These are phyloP conservation scores for Xylaria sp. DNA, from an alignment of 2,329 filamentous ascomycete species.

Conservation along the genomic window DNA sequence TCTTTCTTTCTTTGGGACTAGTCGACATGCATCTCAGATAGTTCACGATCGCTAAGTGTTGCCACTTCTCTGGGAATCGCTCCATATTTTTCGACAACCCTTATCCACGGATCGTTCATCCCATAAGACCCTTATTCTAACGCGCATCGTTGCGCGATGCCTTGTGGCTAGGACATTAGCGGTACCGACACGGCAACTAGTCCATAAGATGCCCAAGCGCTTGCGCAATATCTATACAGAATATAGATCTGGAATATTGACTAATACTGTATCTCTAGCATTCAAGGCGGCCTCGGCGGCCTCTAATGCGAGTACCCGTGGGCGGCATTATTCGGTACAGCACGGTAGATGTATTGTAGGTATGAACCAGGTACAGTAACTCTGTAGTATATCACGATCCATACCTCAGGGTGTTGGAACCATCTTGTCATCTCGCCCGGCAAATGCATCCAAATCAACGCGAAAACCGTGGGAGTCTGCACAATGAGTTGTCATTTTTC, in stretches of 20 bases:
- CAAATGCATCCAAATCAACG: not conserved
- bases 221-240: not conserved
- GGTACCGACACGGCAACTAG: not conserved
- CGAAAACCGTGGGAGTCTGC: not conserved
- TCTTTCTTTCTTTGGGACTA: not conserved
- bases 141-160: not conserved
- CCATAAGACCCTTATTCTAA: slow-evolving; percentile 1
- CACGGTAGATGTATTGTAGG: too few species aligned
- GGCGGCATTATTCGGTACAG: not conserved
- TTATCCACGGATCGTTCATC: slow-evolving; percentile 3
- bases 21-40: not conserved
- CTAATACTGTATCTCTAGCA: not conserved
- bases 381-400: slow-evolving; percentile 31
- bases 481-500: not conserved
- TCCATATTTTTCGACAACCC: not conserved
- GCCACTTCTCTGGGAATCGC: not conserved
- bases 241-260: not conserved
- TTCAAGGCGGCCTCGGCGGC: not conserved
- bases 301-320: not conserved
- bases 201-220: not conserved
- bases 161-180: not conserved
- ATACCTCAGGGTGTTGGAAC: not conserved
- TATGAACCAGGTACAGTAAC: not conserved
- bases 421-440: not conserved
- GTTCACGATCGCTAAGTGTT: not conserved